Evolutionary conservation across 1,284 basidiomycete genomes (phyloP).

Genomic region (Serendipita sp.): DNA sequence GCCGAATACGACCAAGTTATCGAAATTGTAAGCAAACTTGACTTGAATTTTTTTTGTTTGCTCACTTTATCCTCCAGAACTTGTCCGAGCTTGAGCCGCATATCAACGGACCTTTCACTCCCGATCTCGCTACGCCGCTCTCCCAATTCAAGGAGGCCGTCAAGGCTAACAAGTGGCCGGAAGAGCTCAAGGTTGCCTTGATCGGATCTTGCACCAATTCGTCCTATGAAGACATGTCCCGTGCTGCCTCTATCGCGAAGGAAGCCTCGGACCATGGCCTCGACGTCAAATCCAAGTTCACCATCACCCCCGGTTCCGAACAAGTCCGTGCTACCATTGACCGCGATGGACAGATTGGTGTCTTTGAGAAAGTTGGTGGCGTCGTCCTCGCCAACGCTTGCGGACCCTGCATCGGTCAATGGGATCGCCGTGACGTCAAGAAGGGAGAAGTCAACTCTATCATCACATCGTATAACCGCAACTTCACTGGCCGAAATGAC

Average conservation of each 20-base stretch:
- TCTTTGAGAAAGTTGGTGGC: slow-evolving; percentile 80
- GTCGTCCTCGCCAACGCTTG: slow-evolving; percentile 96
- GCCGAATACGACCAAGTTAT: slow-evolving; percentile 93
- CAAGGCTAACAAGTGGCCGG: slow-evolving; percentile 93
- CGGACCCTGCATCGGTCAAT: slow-evolving; percentile 98
- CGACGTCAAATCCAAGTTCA: slow-evolving; percentile 85
- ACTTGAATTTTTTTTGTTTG: slow-evolving; percentile 1
- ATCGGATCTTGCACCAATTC: slow-evolving; percentile 99
- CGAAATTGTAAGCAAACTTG: slow-evolving; percentile 55
- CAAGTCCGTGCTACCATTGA: slow-evolving; percentile 96
- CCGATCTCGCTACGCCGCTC: slow-evolving; percentile 88
- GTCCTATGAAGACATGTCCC: slow-evolving; percentile 99
- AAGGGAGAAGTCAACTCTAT: slow-evolving; percentile 97
- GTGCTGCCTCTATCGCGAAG: slow-evolving; percentile 84
- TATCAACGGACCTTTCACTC: slow-evolving; percentile 98
- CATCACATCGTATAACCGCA: slow-evolving; percentile 99
- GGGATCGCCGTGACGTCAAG: slow-evolving; percentile 93
- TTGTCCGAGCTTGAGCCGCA: slow-evolving; percentile 94
- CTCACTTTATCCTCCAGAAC: slow-evolving; percentile 37
- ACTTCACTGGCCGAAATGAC: slow-evolving; percentile 99
- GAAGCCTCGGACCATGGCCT: slow-evolving; percentile 83
- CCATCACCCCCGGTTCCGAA: slow-evolving; percentile 95
- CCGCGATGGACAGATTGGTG: slow-evolving; percentile 85
- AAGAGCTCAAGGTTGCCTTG: slow-evolving; percentile 91
- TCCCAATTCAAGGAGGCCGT: slow-evolving; percentile 89